Evolutionary conservation across 495 filamentous ascomycete genomes (phyloP).

Genomic region (Hypoxylon lenormandii): DNA sequence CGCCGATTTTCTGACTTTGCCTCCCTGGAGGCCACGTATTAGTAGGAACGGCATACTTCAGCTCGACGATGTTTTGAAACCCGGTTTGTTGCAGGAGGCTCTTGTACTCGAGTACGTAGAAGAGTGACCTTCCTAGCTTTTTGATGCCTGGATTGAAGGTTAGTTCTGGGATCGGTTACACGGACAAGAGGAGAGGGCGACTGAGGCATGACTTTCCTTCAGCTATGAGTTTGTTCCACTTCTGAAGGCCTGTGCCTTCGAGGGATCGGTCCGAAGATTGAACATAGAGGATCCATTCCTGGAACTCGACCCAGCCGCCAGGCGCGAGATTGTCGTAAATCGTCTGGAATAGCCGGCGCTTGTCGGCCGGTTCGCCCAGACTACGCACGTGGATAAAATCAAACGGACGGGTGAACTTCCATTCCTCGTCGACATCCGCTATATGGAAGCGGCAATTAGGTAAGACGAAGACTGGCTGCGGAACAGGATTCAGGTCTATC

Average conservation of each 20-base stretch:
- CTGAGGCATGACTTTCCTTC: constrained; percentile 34
- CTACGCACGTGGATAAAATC: constrained; percentile 57
- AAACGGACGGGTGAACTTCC: constrained; percentile 49
- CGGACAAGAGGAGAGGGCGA: neutral
- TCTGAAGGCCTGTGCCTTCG: constrained; percentile 50
- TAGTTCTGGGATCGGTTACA: constrained; percentile 2
- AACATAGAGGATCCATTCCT: constrained; percentile 62
- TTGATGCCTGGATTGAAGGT: constrained; percentile 25
- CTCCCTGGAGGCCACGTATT: constrained; percentile 60
- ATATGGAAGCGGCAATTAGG: constrained; percentile 55
- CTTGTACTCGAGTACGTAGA: constrained; percentile 50
- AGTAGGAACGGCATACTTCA: constrained; percentile 53
- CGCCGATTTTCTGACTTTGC: constrained; percentile 63
- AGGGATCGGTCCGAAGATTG: constrained; percentile 55
- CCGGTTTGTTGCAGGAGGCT: constrained; percentile 51
- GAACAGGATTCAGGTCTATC: constrained; percentile 61
- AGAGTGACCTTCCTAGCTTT: constrained; percentile 52
- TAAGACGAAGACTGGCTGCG: constrained; percentile 49
- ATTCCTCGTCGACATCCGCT: constrained; percentile 52
- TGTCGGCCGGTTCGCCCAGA: constrained; percentile 62
- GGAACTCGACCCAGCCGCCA: constrained; percentile 68
- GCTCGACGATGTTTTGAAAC: constrained; percentile 53
- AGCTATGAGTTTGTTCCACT: constrained; percentile 52
- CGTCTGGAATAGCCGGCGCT: constrained; percentile 46
- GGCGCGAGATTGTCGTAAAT: constrained; percentile 60